Conservation (phyloP, 1,284 basidiomycete species). For the Sanguinoderma infundibulare region DNA sequence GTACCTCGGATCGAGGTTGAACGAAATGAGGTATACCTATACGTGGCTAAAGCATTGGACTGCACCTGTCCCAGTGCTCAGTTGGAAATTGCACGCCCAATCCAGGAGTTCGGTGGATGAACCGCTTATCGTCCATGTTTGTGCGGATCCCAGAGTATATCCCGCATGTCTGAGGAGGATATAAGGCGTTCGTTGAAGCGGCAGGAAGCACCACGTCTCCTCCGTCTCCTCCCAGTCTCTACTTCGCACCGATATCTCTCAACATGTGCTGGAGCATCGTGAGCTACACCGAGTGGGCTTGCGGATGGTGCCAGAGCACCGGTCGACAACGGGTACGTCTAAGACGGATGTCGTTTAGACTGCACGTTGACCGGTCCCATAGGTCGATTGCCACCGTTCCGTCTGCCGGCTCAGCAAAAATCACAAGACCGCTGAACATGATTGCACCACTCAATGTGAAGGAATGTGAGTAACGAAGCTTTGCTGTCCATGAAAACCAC, state of each 20-base stretch:
- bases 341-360: too few relatives aligned
- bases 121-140: not conserved
- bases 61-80: not conserved
- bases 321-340: slow-evolving; percentile 18
- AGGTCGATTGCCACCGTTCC: slow-evolving; percentile 25
- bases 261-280: slow-evolving; percentile 28
- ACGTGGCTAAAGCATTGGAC: not conserved
- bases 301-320: slow-evolving; percentile 16
- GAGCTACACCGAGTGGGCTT: slow-evolving; percentile 23
- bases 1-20: not conserved
- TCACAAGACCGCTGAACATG: slow-evolving; percentile 20
- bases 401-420: slow-evolving; percentile 24
- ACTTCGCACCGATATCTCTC: not conserved
- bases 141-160: not conserved
- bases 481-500: too few relatives aligned
- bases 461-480: slow-evolving; percentile 10
- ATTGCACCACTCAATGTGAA: slow-evolving; percentile 24
- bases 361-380: not conserved
- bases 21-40: not conserved
- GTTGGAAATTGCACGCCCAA: not conserved
- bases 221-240: not conserved
- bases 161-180: not conserved
- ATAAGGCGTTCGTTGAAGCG: not conserved
- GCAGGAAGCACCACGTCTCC: too few relatives aligned
- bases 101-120: not conserved